A percentile compares a stretch with the other conserved stretches of the same genome.
These are phyloP conservation scores for Sporisorium scitamineum DNA, from an alignment of 1,284 basidiomycete genomes.

Conservation along the genomic window DNA sequence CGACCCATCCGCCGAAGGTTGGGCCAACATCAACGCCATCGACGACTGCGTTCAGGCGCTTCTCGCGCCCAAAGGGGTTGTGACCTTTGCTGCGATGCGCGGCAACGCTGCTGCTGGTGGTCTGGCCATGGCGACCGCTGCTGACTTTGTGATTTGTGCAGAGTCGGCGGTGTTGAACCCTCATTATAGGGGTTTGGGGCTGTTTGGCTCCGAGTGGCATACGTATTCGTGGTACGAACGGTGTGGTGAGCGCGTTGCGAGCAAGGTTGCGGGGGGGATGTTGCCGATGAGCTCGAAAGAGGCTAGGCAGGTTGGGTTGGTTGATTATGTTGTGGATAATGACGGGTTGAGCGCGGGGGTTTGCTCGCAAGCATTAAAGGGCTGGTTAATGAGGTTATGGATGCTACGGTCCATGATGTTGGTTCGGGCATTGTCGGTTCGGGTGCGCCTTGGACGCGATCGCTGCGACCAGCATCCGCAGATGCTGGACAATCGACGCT, in stretches of 20 bases:
- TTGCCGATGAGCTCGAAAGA: slow-evolving; percentile 69
- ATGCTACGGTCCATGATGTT: slow-evolving; percentile 11
- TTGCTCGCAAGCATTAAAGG: slow-evolving; percentile 30
- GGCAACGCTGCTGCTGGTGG: slow-evolving; percentile 72
- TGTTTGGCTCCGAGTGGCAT: slow-evolving; percentile 71
- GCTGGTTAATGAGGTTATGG: slow-evolving; percentile 50
- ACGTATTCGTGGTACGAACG: slow-evolving; percentile 70
- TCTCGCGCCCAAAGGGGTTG: slow-evolving; percentile 68
- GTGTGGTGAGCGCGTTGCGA: slow-evolving; percentile 67
- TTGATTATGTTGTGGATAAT: slow-evolving; percentile 47
- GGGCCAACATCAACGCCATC: slow-evolving; percentile 72
- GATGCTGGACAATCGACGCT: slow-evolving; percentile 12
- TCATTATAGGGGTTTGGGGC: slow-evolving; percentile 71
- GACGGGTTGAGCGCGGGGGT: slow-evolving; percentile 8
- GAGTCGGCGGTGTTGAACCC: slow-evolving; percentile 71
- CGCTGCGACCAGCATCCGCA: slow-evolving; percentile 32
- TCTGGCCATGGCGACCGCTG: slow-evolving; percentile 71
- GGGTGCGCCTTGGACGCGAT: slow-evolving; percentile 57
- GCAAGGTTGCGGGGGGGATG: slow-evolving; percentile 69
- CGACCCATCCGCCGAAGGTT: slow-evolving; percentile 70
- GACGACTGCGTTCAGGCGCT: slow-evolving; percentile 67
- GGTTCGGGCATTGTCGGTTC: slow-evolving; percentile 1
- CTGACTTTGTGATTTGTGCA: slow-evolving; percentile 70
- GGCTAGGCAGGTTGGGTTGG: slow-evolving; percentile 41
- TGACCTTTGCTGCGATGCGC: slow-evolving; percentile 71